phyloP scores from a whole-genome alignment of 2,329 filamentous ascomycete genomes.

The Graphilbum fragrans region DNA sequence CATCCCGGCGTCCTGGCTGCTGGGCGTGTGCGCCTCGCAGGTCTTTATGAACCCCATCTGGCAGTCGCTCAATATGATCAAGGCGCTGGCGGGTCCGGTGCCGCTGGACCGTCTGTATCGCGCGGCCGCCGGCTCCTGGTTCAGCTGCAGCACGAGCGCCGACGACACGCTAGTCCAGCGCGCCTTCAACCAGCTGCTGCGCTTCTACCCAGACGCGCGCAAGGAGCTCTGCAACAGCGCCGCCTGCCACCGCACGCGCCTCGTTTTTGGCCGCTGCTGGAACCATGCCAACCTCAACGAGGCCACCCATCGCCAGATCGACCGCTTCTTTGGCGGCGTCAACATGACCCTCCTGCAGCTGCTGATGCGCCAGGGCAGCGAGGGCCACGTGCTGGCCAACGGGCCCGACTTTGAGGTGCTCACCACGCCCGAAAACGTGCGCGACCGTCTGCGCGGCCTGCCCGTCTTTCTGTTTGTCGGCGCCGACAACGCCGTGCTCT shows the following conservation, averaged over 20 bases:
- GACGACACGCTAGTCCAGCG: conserved; percentile 37
- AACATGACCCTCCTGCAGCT: conserved; percentile 45
- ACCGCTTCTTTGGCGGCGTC: conserved; percentile 49
- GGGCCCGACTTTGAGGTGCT: conserved; percentile 32
- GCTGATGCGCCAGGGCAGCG: conserved; percentile 42
- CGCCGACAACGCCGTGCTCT: conserved; percentile 43
- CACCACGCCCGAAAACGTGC: conserved; percentile 35
- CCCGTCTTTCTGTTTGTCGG: conserved; percentile 46
- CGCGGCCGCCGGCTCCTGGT: conserved; percentile 38
- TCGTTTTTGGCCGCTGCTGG: conserved; percentile 54
- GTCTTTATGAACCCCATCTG: conserved; percentile 54
- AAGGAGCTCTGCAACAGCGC: conserved; percentile 49
- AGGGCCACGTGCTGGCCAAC: conserved; percentile 40
- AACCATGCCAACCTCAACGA: conserved; percentile 53
- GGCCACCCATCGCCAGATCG: conserved; percentile 49
- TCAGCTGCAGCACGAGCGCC: conserved; percentile 34
- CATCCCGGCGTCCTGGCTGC: conserved; percentile 43
- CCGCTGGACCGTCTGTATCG: conserved; percentile 37
- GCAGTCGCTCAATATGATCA: conserved; percentile 41
- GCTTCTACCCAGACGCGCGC: conserved; percentile 41
- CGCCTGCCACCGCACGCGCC: conserved; percentile 45
- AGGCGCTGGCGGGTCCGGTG: conserved; percentile 35
- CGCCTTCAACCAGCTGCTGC: conserved; percentile 40
- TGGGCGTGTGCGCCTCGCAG: conserved; percentile 45
- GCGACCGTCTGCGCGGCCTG: conserved; percentile 31